phyloP scores from a whole-genome alignment of 176 grass and related monocot species.

The Aechmea fasciata region DNA sequence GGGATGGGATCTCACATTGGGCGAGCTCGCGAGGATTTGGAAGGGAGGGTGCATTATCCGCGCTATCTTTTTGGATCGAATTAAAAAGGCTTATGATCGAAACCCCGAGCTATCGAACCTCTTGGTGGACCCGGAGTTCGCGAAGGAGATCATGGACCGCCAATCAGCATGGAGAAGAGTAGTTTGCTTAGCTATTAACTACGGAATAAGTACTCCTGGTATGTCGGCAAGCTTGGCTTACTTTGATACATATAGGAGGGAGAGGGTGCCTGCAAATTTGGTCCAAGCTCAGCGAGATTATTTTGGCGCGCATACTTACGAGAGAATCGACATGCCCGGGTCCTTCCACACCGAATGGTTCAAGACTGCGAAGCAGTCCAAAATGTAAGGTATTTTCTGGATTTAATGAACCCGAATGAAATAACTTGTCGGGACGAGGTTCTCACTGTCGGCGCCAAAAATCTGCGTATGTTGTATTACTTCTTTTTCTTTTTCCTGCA shows the following conservation, averaged over 20 bases:
- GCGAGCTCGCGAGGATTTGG: slow-evolving; percentile 80
- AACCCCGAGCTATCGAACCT: slow-evolving; percentile 55
- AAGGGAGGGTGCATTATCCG: slow-evolving; percentile 88
- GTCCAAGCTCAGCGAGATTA: slow-evolving; percentile 86
- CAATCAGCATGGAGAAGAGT: slow-evolving; percentile 62
- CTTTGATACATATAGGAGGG: slow-evolving; percentile 69
- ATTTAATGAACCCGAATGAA: not conserved
- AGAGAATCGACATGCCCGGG: slow-evolving; percentile 65
- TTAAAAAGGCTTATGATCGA: slow-evolving; percentile 69
- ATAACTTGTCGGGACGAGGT: no score
- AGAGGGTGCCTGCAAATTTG: slow-evolving; percentile 56
- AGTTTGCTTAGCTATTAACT: slow-evolving; percentile 59
- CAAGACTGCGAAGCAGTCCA: slow-evolving; percentile 51
- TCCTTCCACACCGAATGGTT: slow-evolving; percentile 79
- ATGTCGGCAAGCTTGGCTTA: slow-evolving; percentile 69
- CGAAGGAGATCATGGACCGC: slow-evolving; percentile 64
- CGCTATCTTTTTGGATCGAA: slow-evolving; percentile 73
- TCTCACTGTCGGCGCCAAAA: no score
- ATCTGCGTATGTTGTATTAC: no score
- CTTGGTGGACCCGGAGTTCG: slow-evolving; percentile 72
- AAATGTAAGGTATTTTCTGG: slow-evolving; percentile 28
- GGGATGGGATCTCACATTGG: slow-evolving; percentile 60
- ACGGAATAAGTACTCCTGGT: slow-evolving; percentile 61
- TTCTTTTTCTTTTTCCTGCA: no score
- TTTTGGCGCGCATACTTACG: slow-evolving; percentile 68